These are phyloP conservation scores for Urochloa ruziziensis DNA, from an alignment of 176 grass and related monocot genomes.

Conservation along the genomic window DNA sequence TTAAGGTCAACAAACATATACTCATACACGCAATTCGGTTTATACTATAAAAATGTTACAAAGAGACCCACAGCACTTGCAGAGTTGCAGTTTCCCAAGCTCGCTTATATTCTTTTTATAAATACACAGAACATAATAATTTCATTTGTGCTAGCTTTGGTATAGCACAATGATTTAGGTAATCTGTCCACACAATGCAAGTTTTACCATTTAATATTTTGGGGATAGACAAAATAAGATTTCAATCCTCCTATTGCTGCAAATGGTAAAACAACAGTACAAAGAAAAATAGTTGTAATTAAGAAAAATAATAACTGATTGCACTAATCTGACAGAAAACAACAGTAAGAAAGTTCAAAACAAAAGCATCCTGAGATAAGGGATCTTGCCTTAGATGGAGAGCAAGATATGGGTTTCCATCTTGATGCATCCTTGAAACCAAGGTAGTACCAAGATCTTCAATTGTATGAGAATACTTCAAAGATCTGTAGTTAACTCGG, in stretches of 20 bases:
- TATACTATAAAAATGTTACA: not conserved
- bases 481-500: conserved; percentile 81
- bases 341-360: not conserved
- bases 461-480: conserved; percentile 87
- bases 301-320: not conserved
- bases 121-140: not conserved
- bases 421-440: conserved; percentile 77
- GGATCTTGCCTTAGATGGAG: conserved; percentile 90
- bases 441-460: conserved; percentile 81
- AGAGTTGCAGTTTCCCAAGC: not conserved
- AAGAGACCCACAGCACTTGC: not conserved
- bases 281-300: not conserved
- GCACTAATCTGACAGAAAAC: not conserved
- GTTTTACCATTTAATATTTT: conserved; percentile 5
- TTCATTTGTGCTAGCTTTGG: not conserved
- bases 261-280: conserved; percentile 14
- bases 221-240: conserved; percentile 4
- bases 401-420: conserved; percentile 87
- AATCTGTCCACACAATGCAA: not conserved
- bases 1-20: conserved; percentile 28
- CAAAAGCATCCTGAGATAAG: conserved; percentile 25
- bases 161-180: not conserved
- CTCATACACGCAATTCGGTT: not conserved
- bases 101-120: not conserved
- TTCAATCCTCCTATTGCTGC: not conserved